Evolutionary conservation across 345 rosid genomes (phyloP), one percentile per base, ranked within the genome.

Genomic region (Erysimum cheiranthoides): DNA sequence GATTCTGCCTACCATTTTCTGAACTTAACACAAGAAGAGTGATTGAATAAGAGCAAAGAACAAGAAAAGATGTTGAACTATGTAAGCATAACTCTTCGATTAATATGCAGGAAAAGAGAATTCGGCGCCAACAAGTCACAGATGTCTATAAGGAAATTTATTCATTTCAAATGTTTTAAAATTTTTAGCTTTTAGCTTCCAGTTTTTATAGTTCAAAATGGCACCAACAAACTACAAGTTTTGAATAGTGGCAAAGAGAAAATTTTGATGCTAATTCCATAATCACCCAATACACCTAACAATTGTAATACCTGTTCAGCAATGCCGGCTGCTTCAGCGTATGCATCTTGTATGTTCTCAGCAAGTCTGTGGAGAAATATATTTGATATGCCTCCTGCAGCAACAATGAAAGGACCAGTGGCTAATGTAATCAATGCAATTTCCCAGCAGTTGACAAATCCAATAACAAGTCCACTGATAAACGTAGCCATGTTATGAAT

Each of bases 401-500:
- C 98, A 80, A 93, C 93, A 78, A 93, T 93, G 80, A 91, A 89
- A 78, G 98, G 98, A 49, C 98, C 98, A 25, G 97, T 91, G 67
- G 90, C 96, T 74, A 93, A 77, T 59, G 98, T 93, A 82, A 93
- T 86, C 54, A 89, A 85, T 4, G 97, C 87, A 79, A 93, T 89
- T 83, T 93, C 87, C 98, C 98, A 93, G 85, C 96, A 93, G 89
- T 93, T 93, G 80, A 86, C 76, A 85, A 91, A 86, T 67, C 92
- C 98, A 79, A 93, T 80, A 51, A 85, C 82, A 66, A 93, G 91
- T 70, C 98, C 98, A 70, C 97, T 75, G 83, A 93, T 78, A 89
- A 93, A 93, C 66, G 98, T 93, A 67, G 98, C 98, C 98, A 93
- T 93, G 78, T 93, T 93, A 85, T 93, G 98, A 58, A 93, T 91